Evolutionary conservation across 2,329 filamentous ascomycete species (phyloP), one percentile per base, ranked within the genome.

Genomic region (Neofusicoccum laricinum): DNA sequence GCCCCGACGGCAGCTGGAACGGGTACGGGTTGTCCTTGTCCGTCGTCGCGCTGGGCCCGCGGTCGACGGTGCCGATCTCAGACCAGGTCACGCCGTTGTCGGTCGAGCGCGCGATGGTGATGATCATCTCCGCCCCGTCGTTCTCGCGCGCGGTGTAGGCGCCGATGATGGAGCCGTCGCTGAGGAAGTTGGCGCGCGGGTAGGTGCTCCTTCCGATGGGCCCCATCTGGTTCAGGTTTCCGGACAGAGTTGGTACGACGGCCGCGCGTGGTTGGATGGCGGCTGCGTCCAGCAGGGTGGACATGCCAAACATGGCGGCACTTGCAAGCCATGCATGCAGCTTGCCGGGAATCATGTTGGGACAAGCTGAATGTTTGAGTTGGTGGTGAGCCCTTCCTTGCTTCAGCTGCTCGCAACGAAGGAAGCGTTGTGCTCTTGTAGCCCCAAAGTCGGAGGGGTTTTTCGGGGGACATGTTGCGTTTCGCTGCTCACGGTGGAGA

Each of bases 21-120:
- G 72, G 67, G 66, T 70, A 78, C 19, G 72, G 68, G 55, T 74
- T 73, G 61, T 73, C 72, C 65, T 71, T 67, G 62, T 74, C 72
- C 59, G 68, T 70, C 3, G 70, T 67, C 34, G 65, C 66, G 5
- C 66, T 66, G 14, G 67, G 59, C 3, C 67, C 66, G 25, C 64
- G 63, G 12, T 67, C 62, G 25, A 67, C 69, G n/a, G 66, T 68
- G 17, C 71, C 71, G 25, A 66, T 40, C 0, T 11, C 8, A 19
- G 30, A 46, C 69, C 70, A 73, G 12, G 69, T 66, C 6, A n/a
- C 46, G 51, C 71, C 70, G 1, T 34, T 38, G 62, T 71, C 64
- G 11, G 57, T 66, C 48, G 67, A 70, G 10, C 32, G 40, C 4
- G 67, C 64, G 15, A 69, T 62, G 1, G 65, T 68, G 43, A 76